Evolutionary conservation across 2,329 filamentous ascomycete genomes (phyloP).

Genomic region (Aspergillus quadrilineatus): DNA sequence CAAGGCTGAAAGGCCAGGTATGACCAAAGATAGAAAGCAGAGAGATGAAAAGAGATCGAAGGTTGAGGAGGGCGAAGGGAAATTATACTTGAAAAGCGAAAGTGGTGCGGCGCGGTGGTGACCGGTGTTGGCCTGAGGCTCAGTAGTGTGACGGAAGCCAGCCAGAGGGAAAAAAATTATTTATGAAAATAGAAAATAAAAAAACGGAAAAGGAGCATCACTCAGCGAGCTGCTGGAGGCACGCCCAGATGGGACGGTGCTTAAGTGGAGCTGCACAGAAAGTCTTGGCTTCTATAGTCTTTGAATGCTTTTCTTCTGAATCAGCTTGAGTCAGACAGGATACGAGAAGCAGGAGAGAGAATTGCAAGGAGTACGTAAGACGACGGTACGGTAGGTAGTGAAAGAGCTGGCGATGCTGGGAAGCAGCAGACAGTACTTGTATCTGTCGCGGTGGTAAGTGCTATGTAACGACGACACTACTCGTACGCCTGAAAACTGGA

Average conservation of each 20-base stretch:
- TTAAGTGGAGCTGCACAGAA: constrained; percentile 22
- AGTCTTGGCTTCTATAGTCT: constrained; percentile 15
- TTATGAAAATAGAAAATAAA: constrained; percentile 9
- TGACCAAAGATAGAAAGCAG: constrained; percentile 10
- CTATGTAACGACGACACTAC: constrained; percentile 7
- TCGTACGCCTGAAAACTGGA: neutral
- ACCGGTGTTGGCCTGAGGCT: constrained; percentile 26
- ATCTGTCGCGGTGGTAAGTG: neutral
- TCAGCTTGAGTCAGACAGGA: neutral
- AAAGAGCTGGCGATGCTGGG: neutral
- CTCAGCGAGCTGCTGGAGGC: constrained; percentile 19
- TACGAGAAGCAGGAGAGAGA: neutral
- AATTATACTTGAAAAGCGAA: constrained; percentile 14
- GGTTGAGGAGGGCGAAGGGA: constrained; percentile 10
- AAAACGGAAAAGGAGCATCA: neutral
- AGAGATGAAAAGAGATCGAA: constrained; percentile 11
- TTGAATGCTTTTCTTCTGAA: constrained; percentile 4
- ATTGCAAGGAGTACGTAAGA: neutral
- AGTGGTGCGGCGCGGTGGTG: constrained; percentile 19
- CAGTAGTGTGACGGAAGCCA: constrained; percentile 24
- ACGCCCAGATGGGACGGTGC: constrained; percentile 25
- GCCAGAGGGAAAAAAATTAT: constrained; percentile 7
- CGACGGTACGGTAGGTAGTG: neutral
- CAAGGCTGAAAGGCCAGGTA: constrained; percentile 26
- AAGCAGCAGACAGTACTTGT: constrained; percentile 5